Evolutionary conservation across 2,329 filamentous ascomycete genomes (phyloP), one percentile per base, ranked within the genome.

Genomic region (Fusarium aywerte): DNA sequence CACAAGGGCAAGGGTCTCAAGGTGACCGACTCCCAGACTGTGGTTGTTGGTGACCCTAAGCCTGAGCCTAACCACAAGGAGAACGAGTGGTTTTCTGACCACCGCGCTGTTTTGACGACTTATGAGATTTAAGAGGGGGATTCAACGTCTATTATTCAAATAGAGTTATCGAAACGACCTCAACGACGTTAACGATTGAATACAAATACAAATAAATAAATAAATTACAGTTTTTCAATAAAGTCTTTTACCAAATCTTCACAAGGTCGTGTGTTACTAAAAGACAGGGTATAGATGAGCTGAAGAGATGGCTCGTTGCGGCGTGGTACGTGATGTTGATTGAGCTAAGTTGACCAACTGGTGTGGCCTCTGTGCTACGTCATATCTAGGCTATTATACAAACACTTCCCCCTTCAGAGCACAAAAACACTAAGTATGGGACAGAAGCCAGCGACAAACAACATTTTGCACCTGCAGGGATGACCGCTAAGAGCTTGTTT

Each of bases 11-110:
- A 68, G 43, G 48, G 54, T 1, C 59, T 81, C 5, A 71, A 70
- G 31, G 74, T 77, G 1, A 31, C 76, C 0, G 69, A 68, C n/a
- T 79, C 79, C 1, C 61, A 73, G 8, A 67, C 67, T 0, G 21
- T 77, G 1, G 68, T 81, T 1, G 74, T 77, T 1, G 80, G 80
- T 4, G 66, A 73, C 2, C 79, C 79, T 0, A 73, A 67, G 48
- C 64, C 77, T 4, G 54, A 72, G 44, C 80, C 80, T 1, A 62
- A 78, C 51, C 73, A 80, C 39, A 48, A 64, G 53, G 50, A 79
- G 10, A 81, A 81, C 18, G 78, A 81, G 68, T 81, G 80, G 80
- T 77, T 78, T 13, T 77, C 78, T 9, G 80, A 81, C 65, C 80
- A 81, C 52, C 74, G 74, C n/a, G 72, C 73, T 12, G 76, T 79